Conservation (phyloP, 768 basidiomycete species). For the Trametes gibbosa region DNA sequence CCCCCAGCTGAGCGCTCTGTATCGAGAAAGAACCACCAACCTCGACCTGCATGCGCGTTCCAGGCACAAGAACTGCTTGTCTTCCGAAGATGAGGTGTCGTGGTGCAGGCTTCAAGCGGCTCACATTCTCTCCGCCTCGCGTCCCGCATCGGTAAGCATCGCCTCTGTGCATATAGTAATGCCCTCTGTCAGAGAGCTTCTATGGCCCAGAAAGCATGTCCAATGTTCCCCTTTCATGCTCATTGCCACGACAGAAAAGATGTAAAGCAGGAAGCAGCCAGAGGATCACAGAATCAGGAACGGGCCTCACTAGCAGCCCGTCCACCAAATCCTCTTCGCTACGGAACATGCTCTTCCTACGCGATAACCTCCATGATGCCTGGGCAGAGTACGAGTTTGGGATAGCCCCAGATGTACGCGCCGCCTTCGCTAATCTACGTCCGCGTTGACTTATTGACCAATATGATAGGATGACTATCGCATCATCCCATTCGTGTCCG, state of each 20-base stretch:
- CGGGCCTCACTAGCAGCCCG: too few relatives aligned
- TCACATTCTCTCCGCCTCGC: not conserved
- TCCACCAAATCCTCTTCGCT: not conserved
- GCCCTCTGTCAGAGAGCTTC: too few relatives aligned
- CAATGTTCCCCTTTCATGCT: too few relatives aligned
- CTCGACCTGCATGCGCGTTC: not conserved
- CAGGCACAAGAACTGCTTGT: slow-evolving; percentile 1
- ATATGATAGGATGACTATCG: slow-evolving; percentile 29
- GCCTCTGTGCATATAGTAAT: too few relatives aligned
- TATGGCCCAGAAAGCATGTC: too few relatives aligned
- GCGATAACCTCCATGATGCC: slow-evolving; percentile 25
- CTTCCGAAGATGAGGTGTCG: not conserved
- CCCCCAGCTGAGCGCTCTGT: not conserved
- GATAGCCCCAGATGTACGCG: slow-evolving; percentile 28
- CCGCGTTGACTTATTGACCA: not conserved
- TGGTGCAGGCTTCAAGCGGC: slow-evolving; percentile 1
- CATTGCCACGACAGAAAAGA: too few relatives aligned
- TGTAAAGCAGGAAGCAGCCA: too few relatives aligned
- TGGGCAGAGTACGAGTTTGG: slow-evolving; percentile 30
- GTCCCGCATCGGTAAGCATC: slow-evolving; percentile 1
- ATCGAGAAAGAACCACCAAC: not conserved
- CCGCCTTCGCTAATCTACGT: not conserved
- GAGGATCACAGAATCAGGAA: too few relatives aligned
- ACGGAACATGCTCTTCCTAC: slow-evolving; percentile 27
- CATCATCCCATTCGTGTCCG: slow-evolving; percentile 31